Evolutionary conservation across 129 eudicot species (phyloP), one percentile per base, ranked within the genome.

Genomic region (Artemisia annua): DNA sequence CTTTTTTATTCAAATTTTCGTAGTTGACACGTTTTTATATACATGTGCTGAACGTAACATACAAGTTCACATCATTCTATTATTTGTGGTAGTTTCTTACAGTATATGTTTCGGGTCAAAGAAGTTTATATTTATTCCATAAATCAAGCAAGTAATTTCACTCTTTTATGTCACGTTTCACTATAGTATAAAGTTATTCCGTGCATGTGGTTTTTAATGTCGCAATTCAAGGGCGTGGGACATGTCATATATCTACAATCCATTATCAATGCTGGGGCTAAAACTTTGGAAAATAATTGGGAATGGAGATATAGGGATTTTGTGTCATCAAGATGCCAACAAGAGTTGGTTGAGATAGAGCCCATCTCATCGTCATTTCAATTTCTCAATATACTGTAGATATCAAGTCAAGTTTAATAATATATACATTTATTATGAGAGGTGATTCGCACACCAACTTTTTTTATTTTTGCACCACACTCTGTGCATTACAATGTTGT

Each of bases 151-250:
- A 35, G 44, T 35, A 35, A 35, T 35, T 1, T 35, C 2, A 35
- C 9, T 35, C 9, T 1, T 35, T 35, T 35, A 35, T 35, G 9
- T 7, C 44, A 6, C 35, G 35, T 30, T 30, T 30, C 35, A 30
- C 35, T 30, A 30, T 30, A 30, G 35, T 30, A 30, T 30, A 30
- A 30, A 30, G 35, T 30, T 30, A 4, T 3, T 30, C 57, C 72
- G 4, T 13, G 66, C 81, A 70, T 62, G 81, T 77, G 81, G 59
- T 35, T 70, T 75, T 51, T 70, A 70, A 39, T 51, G 30, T 52
- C n/a, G 66, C 4, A 61, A 70, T 71, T 78, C 12, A 78, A 53
- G 61, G 51, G 35, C n/a, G 52, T 44, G 60, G 71, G 73, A 22
- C 68, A 67, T 67, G n/a, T 0, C 35, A 30, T 16, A 70, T 78